Base-by-base conservation (phyloP, 2,329 filamentous ascomycete species). In the Cercospora citrullina region DNA sequence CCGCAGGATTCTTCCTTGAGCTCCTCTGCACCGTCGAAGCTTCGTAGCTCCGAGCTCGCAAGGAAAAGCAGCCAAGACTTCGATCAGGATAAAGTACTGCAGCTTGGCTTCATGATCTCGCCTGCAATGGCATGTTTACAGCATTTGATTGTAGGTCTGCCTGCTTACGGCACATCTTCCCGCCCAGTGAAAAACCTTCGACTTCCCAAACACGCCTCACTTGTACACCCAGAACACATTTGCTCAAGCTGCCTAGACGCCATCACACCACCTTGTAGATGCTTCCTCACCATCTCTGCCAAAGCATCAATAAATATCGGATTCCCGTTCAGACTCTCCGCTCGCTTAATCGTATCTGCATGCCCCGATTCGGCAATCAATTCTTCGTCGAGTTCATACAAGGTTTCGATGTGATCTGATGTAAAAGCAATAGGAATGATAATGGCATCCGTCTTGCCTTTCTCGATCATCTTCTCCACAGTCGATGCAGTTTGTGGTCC, bases 41-140 rank as follows among this genome's bases (percentile, higher is more conserved):
- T 31, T 58, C 53, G 53, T 58, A 33, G 14, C 26, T 58, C 53
- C 53, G 53, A 58, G 30, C 26, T 58, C 53, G 53, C 53, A 28
- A 58, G 9, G 18, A 48, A 23, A 4, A 51, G 45, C 45, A 14
- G 18, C 42, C 18, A 51, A 51, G 45, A 23, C 21, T 51, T 51
- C 45, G 45, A 51, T 14, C 21, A 26, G 18, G 18, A 51, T 23
- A 51, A 51, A 23, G 4, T 51, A 23, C 7, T 51, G 8, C 18
- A 51, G 9, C 18, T 51, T 51, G 36, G 36, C 36, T 14, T 36
- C 10, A n/a, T n/a, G n/a, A n/a, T n/a, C n/a, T n/a, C n/a, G n/a
- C n/a, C n/a, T n/a, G n/a, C n/a, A n/a, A n/a, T n/a, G n/a, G n/a
- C n/a, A n/a, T n/a, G n/a, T n/a, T n/a, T n/a, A n/a, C n/a, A n/a